These are phyloP conservation scores for Hypocreales sp. DNA, from an alignment of 2,329 filamentous ascomycete genomes.

Conservation along the genomic window DNA sequence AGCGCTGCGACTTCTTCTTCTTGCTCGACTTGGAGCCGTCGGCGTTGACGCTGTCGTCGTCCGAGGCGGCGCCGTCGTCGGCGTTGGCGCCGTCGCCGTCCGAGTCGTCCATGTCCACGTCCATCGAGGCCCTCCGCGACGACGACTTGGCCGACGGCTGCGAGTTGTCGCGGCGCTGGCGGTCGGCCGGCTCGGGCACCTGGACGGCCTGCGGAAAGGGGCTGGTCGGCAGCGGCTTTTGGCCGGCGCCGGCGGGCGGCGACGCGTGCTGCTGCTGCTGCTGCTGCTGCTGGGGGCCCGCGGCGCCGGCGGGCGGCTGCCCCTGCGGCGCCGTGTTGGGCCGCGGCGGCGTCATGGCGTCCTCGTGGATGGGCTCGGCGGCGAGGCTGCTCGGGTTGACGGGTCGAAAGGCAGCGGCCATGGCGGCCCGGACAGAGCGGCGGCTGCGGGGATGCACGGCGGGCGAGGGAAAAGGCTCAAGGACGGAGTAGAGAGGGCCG, in stretches of 20 bases:
- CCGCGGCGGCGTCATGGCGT: slow-evolving; percentile 21
- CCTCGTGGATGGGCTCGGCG: slow-evolving; percentile 15
- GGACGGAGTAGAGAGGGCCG: too few species aligned
- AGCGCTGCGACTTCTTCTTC: slow-evolving; percentile 93
- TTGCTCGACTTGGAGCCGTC: slow-evolving; percentile 59
- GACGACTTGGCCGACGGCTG: slow-evolving; percentile 43
- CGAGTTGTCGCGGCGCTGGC: slow-evolving; percentile 30
- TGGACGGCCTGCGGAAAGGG: slow-evolving; percentile 35
- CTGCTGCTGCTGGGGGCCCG: slow-evolving; percentile 32
- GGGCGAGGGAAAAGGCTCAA: too few species aligned
- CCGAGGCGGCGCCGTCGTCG: slow-evolving; percentile 41
- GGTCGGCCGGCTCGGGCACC: slow-evolving; percentile 28
- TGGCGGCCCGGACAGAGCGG: slow-evolving; percentile 10
- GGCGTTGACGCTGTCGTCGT: slow-evolving; percentile 47
- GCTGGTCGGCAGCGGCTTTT: slow-evolving; percentile 37
- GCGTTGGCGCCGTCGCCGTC: slow-evolving; percentile 39
- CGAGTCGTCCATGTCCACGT: slow-evolving; percentile 64
- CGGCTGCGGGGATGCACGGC: too few species aligned
- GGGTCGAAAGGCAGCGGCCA: slow-evolving; percentile 33
- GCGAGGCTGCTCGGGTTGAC: slow-evolving; percentile 25
- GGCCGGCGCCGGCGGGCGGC: slow-evolving; percentile 26
- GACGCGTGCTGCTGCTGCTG: too few species aligned
- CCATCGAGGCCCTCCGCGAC: slow-evolving; percentile 39
- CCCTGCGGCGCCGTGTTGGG: slow-evolving; percentile 19
- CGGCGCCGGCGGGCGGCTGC: slow-evolving; percentile 9